Conservation (phyloP, 1,284 basidiomycete genomes). For the Golubevia sp. region DNA sequence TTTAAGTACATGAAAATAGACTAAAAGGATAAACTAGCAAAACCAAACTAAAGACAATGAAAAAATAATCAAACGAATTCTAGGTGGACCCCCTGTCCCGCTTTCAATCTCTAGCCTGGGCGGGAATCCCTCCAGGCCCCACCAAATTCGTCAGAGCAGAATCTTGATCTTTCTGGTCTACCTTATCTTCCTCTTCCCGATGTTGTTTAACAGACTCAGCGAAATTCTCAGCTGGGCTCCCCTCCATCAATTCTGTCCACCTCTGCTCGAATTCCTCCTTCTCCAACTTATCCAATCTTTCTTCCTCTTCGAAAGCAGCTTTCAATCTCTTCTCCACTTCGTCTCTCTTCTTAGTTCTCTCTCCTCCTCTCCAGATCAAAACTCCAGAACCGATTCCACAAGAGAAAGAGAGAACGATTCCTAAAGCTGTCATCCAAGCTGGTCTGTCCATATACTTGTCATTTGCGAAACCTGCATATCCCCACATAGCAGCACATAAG, state of each 20-base stretch:
- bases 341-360: constrained; percentile 76
- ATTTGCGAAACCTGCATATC: too few species aligned
- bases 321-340: constrained; percentile 75
- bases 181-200: neutral
- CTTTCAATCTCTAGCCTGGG: too few species aligned
- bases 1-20: too few species aligned
- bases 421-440: constrained; percentile 68
- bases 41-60: too few species aligned
- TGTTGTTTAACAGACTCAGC: neutral
- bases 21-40: too few species aligned
- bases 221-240: neutral
- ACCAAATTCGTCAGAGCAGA: neutral
- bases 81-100: too few species aligned
- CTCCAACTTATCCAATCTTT: neutral
- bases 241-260: neutral
- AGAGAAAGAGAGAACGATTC: constrained; percentile 77
- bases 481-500: constrained; percentile 10
- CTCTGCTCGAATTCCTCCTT: neutral
- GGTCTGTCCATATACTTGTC: constrained; percentile 62
- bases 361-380: constrained; percentile 77
- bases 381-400: constrained; percentile 80
- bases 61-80: too few species aligned
- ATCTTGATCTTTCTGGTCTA: neutral
- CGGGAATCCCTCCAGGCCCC: neutral
- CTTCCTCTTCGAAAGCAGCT: constrained; percentile 68